phyloP scores from a whole-genome alignment of 2,329 filamentous ascomycete genomes.

The Aureobasidium uvarum region DNA sequence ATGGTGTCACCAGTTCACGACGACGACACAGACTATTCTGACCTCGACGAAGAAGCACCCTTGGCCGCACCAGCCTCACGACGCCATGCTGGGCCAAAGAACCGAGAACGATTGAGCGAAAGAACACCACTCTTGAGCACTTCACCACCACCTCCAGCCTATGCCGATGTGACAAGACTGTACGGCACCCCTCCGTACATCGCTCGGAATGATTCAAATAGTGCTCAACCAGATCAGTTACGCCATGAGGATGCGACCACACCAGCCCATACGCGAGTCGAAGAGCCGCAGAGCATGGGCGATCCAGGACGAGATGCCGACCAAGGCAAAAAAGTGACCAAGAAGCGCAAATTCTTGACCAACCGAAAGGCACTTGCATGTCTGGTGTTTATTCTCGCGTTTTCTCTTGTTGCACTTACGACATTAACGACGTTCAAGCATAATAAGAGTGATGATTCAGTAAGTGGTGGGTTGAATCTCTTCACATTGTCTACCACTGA shows the following conservation, averaged over 20 bases:
- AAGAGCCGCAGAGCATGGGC: slow-evolving; percentile 15
- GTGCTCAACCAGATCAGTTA: background rate
- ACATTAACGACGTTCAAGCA: slow-evolving; percentile 2
- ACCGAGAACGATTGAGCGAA: slow-evolving; percentile 17
- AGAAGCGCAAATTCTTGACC: background rate
- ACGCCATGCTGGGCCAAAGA: slow-evolving; percentile 6
- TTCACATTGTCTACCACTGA: background rate
- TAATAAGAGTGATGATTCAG: background rate
- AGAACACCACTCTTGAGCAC: slow-evolving; percentile 22
- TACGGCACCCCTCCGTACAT: slow-evolving; percentile 9
- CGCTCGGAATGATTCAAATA: background rate
- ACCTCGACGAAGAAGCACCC: slow-evolving; percentile 18
- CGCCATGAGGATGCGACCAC: background rate
- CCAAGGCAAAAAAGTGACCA: background rate
- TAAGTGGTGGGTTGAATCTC: background rate
- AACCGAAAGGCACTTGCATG: slow-evolving; percentile 2
- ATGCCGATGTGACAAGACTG: slow-evolving; percentile 21
- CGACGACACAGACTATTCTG: slow-evolving; percentile 23
- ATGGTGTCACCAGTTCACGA: slow-evolving; percentile 21
- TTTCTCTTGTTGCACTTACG: background rate
- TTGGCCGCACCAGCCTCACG: background rate
- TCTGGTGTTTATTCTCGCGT: background rate
- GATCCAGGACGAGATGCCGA: slow-evolving; percentile 1
- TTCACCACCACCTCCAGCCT: slow-evolving; percentile 25
- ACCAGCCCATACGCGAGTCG: background rate